Evolutionary conservation across 2,329 filamentous ascomycete species (phyloP).

Genomic region (Cercospora sp.): DNA sequence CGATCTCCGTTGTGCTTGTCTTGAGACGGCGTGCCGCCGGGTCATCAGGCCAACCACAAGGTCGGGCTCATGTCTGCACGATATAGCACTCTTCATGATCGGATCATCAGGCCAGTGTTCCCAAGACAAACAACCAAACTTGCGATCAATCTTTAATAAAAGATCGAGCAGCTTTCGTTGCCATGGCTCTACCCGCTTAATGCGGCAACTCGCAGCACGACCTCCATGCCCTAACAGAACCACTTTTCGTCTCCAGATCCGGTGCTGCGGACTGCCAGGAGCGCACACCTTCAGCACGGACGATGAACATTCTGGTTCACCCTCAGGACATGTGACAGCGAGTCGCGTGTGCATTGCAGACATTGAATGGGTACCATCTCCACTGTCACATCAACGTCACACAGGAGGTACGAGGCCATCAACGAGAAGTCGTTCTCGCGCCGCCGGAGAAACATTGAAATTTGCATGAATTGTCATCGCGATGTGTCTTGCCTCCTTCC

Average conservation of each 20-base stretch:
- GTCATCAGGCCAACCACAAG: not conserved
- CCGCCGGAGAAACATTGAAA: not conserved
- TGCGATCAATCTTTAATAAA: not conserved
- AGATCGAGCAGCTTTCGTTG: slow-evolving; percentile 19
- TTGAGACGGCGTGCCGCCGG: not conserved
- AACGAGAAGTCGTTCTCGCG: not conserved
- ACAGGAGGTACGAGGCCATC: not conserved
- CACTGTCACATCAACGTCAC: not conserved
- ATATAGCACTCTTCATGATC: not conserved
- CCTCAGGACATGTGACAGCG: not conserved
- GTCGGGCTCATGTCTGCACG: not conserved
- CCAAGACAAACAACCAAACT: not conserved
- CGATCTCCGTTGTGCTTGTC: slow-evolving; percentile 2
- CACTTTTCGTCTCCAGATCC: not conserved
- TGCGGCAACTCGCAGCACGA: slow-evolving; percentile 48
- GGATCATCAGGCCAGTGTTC: not conserved
- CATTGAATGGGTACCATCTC: not conserved
- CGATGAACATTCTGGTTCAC: not conserved
- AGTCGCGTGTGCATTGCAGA: not conserved
- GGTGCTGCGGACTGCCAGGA: not conserved
- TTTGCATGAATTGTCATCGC: not conserved
- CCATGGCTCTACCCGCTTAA: slow-evolving; percentile 43
- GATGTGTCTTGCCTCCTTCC: not conserved
- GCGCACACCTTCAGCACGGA: not conserved
- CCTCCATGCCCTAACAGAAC: not conserved